phyloP scores from a whole-genome alignment of 192 early-diverging fungal genomes.

The Umbelopsis ramanniana region DNA sequence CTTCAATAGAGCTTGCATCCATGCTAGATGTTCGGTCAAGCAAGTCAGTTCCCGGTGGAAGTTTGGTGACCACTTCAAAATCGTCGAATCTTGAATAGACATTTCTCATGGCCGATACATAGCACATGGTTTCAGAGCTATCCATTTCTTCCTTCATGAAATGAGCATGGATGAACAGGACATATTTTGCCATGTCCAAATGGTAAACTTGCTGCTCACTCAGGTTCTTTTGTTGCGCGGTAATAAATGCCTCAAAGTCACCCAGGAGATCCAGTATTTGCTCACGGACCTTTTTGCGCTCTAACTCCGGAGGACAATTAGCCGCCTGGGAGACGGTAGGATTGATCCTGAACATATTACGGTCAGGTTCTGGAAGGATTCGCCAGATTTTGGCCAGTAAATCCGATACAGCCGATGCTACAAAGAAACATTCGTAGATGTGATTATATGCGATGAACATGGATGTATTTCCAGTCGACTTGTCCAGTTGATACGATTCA shows the following conservation, averaged over 20 bases:
- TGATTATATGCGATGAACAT: slow-evolving; percentile 4
- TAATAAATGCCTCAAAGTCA: slow-evolving; percentile 10
- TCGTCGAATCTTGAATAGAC: background rate
- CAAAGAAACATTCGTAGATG: slow-evolving; percentile 23
- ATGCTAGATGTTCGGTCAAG: background rate
- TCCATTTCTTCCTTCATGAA: background rate
- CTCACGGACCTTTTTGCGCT: background rate
- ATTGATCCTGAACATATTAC: slow-evolving; percentile 1
- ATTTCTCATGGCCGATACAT: background rate
- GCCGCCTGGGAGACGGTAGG: background rate
- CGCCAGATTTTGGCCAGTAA: background rate
- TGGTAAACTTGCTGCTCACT: background rate
- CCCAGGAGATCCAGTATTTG: background rate
- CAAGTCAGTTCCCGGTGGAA: background rate
- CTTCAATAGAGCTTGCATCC: background rate
- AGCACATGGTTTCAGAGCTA: background rate
- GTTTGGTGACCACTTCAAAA: background rate
- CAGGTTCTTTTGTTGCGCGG: background rate
- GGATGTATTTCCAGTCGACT: slow-evolving; percentile 7
- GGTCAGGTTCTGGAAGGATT: background rate
- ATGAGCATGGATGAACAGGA: background rate
- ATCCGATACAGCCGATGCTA: background rate
- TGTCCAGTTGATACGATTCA: slow-evolving; percentile 27
- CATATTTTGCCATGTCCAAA: background rate
- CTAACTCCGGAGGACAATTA: background rate